These are phyloP conservation scores for Wickerhamiella australiensis DNA, from an alignment of 805 yeast genomes.

Conservation along the genomic window DNA sequence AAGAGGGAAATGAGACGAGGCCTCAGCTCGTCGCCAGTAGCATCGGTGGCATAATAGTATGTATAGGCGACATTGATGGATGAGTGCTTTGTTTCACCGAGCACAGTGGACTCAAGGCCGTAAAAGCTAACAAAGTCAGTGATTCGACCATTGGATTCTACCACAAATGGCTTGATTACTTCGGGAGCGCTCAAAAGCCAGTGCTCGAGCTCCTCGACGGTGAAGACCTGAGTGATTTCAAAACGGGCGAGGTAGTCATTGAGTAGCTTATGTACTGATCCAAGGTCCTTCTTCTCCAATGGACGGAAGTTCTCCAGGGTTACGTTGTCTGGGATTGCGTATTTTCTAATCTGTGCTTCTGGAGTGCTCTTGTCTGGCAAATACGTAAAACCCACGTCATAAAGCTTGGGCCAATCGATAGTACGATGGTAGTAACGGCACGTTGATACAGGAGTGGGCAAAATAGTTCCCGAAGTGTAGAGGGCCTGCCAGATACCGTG, in stretches of 20 bases:
- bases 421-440: constrained; percentile 92
- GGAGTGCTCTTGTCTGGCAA: constrained; percentile 61
- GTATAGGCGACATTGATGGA: constrained; percentile 77
- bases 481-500: constrained; percentile 88
- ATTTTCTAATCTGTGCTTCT: constrained; percentile 51
- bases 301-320: constrained; percentile 43
- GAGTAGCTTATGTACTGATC: constrained; percentile 48
- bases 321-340: constrained; percentile 43
- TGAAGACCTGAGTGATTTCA: constrained; percentile 60
- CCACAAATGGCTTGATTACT: constrained; percentile 60
- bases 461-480: constrained; percentile 80
- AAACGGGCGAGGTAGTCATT: constrained; percentile 52
- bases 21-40: constrained; percentile 31
- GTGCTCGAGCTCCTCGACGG: constrained; percentile 59
- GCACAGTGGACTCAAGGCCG: constrained; percentile 73
- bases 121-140: constrained; percentile 88
- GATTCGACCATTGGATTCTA: constrained; percentile 44
- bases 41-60: constrained; percentile 71
- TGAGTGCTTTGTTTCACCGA: constrained; percentile 47
- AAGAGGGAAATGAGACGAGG: constrained; percentile 51
- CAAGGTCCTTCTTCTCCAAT: constrained; percentile 50
- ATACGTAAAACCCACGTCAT: constrained; percentile 81
- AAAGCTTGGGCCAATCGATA: constrained; percentile 76
- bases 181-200: constrained; percentile 45
- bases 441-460: constrained; percentile 85